Conservation (phyloP, 2,329 filamentous ascomycete species). For the Fusarium nodosum region DNA sequence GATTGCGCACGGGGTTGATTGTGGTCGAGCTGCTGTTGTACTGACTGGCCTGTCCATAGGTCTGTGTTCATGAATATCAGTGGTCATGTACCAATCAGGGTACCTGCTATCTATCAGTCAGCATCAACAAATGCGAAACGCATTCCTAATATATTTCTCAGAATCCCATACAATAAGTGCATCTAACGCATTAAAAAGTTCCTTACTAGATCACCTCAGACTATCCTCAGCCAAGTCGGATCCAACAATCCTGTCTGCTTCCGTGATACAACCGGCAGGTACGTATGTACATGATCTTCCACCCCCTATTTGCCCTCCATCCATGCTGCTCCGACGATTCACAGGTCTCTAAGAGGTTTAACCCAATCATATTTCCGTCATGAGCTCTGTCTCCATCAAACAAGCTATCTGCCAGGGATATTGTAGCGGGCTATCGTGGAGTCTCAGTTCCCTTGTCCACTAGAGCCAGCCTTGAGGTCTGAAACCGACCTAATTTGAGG, state of each 20-base stretch:
- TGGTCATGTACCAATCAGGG: background rate
- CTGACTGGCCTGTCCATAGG: too few relatives aligned
- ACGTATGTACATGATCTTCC: slow-evolving; percentile 31
- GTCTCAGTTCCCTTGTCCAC: slow-evolving; percentile 5
- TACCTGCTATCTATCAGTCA: slow-evolving; percentile 2
- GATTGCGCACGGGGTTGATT: slow-evolving; percentile 9
- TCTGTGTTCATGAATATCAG: background rate
- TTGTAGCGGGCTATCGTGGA: slow-evolving; percentile 30
- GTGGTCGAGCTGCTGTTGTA: background rate
- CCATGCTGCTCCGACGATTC: slow-evolving; percentile 29
- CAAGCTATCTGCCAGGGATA: slow-evolving; percentile 43
- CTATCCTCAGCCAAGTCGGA: slow-evolving; percentile 12
- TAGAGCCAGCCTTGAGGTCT: slow-evolving; percentile 34
- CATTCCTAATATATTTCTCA: slow-evolving; percentile 32
- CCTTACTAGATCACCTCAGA: slow-evolving; percentile 4
- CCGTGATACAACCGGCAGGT: background rate
- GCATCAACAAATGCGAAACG: slow-evolving; percentile 42
- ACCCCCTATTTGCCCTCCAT: slow-evolving; percentile 18
- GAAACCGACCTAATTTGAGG: slow-evolving; percentile 48
- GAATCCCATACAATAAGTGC: background rate
- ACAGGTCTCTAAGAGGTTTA: background rate
- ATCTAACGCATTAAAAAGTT: slow-evolving; percentile 22
- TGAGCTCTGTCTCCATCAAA: slow-evolving; percentile 42
- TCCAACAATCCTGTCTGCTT: background rate
- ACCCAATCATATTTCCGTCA: background rate